These are phyloP conservation scores for Heterobasidion occidentale DNA, from an alignment of 1,284 basidiomycete species.

Conservation along the genomic window DNA sequence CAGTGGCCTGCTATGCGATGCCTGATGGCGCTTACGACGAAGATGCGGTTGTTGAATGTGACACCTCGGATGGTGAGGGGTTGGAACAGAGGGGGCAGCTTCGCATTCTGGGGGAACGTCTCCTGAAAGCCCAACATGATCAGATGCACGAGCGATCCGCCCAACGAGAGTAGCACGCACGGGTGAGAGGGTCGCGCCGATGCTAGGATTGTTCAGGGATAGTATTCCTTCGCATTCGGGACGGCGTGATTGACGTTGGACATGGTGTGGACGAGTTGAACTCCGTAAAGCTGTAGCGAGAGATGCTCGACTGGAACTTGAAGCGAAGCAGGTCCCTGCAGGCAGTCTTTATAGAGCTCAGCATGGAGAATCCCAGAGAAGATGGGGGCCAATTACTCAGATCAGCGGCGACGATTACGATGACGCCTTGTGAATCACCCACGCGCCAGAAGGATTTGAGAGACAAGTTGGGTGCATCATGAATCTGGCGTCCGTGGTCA, in stretches of 20 bases:
- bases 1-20: not conserved
- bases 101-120: slow-evolving; percentile 30
- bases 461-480: no score
- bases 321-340: no score
- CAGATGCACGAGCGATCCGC: not conserved
- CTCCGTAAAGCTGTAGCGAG: slow-evolving; percentile 34
- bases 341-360: no score
- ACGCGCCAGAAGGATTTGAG: no score
- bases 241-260: slow-evolving; percentile 36
- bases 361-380: no score
- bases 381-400: no score
- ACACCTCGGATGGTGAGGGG: slow-evolving; percentile 56
- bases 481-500: no score
- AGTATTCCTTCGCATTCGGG: slow-evolving; percentile 42
- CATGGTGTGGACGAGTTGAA: slow-evolving; percentile 53
- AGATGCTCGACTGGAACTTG: not conserved
- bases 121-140: slow-evolving; percentile 22
- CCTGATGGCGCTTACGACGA: slow-evolving; percentile 28
- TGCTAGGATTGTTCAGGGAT: slow-evolving; percentile 53
- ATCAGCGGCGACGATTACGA: no score
- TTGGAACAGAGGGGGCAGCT: slow-evolving; percentile 57
- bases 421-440: no score
- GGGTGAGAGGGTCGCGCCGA: slow-evolving; percentile 41
- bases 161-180: slow-evolving; percentile 15
- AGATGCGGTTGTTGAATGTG: slow-evolving; percentile 69